Evolutionary conservation across 2,329 filamentous ascomycete species (phyloP).

Genomic region (Ophiocordyceps polyrhachis-furcata): DNA sequence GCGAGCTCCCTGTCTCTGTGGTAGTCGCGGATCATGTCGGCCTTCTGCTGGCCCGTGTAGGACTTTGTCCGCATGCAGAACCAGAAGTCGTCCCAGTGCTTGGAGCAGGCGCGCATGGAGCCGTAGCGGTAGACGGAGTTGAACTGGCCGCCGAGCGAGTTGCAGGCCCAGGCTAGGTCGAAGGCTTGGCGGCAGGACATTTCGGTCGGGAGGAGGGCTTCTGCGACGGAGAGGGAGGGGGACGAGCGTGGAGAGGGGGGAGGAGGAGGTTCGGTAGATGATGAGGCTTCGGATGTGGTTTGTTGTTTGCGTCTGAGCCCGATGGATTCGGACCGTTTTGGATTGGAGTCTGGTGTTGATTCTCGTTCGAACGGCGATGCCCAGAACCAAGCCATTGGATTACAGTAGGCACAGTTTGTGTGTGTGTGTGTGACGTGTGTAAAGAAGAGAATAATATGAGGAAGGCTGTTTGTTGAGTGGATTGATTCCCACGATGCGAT

Average conservation of each 20-base stretch:
- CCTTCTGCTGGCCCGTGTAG: slow-evolving; percentile 38
- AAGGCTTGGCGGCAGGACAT: slow-evolving; percentile 88
- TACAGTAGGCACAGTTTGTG: too few relatives aligned
- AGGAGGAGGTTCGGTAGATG: slow-evolving; percentile 14
- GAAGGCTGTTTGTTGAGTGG: too few relatives aligned
- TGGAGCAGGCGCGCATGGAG: slow-evolving; percentile 53
- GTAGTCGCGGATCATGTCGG: slow-evolving; percentile 43
- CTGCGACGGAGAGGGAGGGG: slow-evolving; percentile 27
- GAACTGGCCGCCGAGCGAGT: slow-evolving; percentile 79
- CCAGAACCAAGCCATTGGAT: too few relatives aligned
- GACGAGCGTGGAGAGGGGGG: slow-evolving; percentile 8
- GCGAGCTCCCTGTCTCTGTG: slow-evolving; percentile 47
- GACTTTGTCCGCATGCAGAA: slow-evolving; percentile 82
- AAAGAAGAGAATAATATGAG: too few relatives aligned
- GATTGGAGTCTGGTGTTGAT: too few relatives aligned
- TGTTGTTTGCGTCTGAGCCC: too few relatives aligned
- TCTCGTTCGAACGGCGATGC: too few relatives aligned
- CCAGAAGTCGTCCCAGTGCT: slow-evolving; percentile 90
- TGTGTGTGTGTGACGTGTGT: too few relatives aligned
- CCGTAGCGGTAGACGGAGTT: slow-evolving; percentile 83
- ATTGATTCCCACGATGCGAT: too few relatives aligned
- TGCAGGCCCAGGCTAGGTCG: slow-evolving; percentile 87
- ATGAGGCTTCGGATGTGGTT: slow-evolving; percentile 3
- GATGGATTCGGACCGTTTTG: too few relatives aligned
- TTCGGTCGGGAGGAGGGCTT: slow-evolving; percentile 54